Evolutionary conservation across 768 basidiomycete genomes (phyloP).

Genomic region (Amylocystis lapponica): DNA sequence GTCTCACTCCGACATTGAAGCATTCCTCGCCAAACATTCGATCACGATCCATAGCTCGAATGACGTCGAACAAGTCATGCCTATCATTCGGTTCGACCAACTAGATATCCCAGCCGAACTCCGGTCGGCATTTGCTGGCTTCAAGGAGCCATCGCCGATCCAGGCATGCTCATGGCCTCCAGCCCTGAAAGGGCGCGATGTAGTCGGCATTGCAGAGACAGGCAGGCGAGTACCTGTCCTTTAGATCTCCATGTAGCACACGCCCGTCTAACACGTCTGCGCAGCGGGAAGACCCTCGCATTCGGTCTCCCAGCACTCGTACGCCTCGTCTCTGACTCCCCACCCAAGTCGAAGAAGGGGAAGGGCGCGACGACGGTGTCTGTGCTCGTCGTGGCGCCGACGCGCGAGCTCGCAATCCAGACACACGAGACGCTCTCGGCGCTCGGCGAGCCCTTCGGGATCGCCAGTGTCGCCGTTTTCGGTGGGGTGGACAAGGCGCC

Average conservation of each 20-base stretch:
- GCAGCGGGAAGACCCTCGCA: constrained; percentile 90
- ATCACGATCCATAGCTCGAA: constrained; percentile 64
- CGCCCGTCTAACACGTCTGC: constrained; percentile 6
- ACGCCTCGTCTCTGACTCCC: constrained; percentile 47
- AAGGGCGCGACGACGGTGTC: constrained; percentile 35
- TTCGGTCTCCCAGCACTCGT: constrained; percentile 91
- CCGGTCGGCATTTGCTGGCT: constrained; percentile 56
- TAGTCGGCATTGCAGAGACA: constrained; percentile 95
- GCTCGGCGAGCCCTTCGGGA: constrained; percentile 68
- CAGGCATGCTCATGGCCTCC: constrained; percentile 96
- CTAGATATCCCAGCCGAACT: constrained; percentile 64
- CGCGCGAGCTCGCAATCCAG: constrained; percentile 93
- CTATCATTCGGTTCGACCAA: constrained; percentile 70
- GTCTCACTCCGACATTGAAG: constrained; percentile 40
- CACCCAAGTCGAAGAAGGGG: constrained; percentile 27
- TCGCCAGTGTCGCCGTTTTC: constrained; percentile 83
- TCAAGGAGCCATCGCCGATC: constrained; percentile 89
- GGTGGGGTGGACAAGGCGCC: constrained; percentile 91
- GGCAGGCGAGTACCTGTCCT: constrained; percentile 50
- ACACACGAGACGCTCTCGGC: constrained; percentile 79
- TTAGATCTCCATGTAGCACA: not conserved
- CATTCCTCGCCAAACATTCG: constrained; percentile 66
- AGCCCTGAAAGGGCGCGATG: constrained; percentile 74
- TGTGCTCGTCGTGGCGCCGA: constrained; percentile 74
- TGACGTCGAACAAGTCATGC: constrained; percentile 42